phyloP scores from a whole-genome alignment of 306 rosid genomes.

The Trifolium repens region DNA sequence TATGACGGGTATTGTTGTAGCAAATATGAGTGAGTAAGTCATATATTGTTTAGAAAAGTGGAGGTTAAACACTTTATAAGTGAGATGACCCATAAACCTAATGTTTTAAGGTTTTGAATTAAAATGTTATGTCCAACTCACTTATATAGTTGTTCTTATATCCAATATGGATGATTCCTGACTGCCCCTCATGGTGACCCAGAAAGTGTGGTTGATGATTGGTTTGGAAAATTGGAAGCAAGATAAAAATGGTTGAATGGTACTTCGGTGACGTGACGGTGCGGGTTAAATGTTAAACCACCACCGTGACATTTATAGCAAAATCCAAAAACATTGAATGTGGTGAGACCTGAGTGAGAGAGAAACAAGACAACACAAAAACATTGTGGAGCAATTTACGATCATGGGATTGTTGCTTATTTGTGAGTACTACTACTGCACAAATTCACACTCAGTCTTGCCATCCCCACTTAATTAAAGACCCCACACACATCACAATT shows the following conservation, averaged over 20 bases:
- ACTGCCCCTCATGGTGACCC: too few relatives aligned
- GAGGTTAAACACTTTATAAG: too few relatives aligned
- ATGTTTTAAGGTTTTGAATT: too few relatives aligned
- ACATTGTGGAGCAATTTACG: slow-evolving; percentile 43
- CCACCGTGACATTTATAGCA: slow-evolving; percentile 54
- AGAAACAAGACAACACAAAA: background rate
- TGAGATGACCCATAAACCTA: too few relatives aligned
- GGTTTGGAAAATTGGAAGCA: slow-evolving; percentile 19
- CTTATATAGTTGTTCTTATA: too few relatives aligned
- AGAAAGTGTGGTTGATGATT: slow-evolving; percentile 1
- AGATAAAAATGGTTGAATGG: slow-evolving; percentile 20
- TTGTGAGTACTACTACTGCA: background rate
- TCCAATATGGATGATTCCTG: too few relatives aligned
- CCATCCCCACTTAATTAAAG: background rate
- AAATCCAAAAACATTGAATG: slow-evolving; percentile 26
- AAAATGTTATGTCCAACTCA: too few relatives aligned
- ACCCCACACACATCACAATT: background rate
- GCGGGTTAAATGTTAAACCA: slow-evolving; percentile 42
- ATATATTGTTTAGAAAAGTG: too few relatives aligned
- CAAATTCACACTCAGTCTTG: slow-evolving; percentile 6
- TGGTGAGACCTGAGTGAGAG: background rate
- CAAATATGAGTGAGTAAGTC: too few relatives aligned
- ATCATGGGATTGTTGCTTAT: slow-evolving; percentile 32
- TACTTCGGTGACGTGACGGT: slow-evolving; percentile 46
- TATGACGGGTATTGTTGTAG: too few relatives aligned